These are phyloP conservation scores for Herpetomonas samuelpessoai DNA, from an alignment of 208 protist species.

Conservation along the genomic window DNA sequence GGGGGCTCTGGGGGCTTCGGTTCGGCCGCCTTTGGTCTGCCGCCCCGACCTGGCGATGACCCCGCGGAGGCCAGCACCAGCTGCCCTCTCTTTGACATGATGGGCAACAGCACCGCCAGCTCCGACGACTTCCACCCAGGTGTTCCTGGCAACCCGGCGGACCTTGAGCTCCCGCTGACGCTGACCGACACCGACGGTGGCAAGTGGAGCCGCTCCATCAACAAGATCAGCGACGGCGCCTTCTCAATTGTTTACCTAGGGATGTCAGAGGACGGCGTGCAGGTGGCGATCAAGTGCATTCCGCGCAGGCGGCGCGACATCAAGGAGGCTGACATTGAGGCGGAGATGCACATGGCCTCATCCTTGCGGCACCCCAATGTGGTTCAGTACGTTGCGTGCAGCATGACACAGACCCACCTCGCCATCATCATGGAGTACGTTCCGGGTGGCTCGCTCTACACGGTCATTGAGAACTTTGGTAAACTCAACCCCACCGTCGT, in stretches of 20 bases:
- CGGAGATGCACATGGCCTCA: slow-evolving; percentile 57
- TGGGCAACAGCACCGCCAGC: neutral
- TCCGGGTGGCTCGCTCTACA: slow-evolving; percentile 70
- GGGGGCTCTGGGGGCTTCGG: too few relatives aligned
- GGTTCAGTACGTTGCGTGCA: slow-evolving; percentile 73
- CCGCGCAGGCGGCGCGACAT: slow-evolving; percentile 53
- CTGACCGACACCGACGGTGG: slow-evolving; percentile 52
- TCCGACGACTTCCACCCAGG: slow-evolving; percentile 1
- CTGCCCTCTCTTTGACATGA: neutral
- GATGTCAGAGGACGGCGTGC: slow-evolving; percentile 62
- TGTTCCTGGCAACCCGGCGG: slow-evolving; percentile 14
- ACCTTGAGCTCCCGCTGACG: slow-evolving; percentile 40
- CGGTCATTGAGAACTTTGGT: slow-evolving; percentile 72
- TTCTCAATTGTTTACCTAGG: slow-evolving; percentile 74
- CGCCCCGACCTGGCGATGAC: too few relatives aligned
- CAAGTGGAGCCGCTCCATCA: slow-evolving; percentile 59
- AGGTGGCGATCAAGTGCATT: slow-evolving; percentile 85
- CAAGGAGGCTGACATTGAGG: slow-evolving; percentile 55
- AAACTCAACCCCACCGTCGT: slow-evolving; percentile 44
- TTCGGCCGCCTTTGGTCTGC: neutral
- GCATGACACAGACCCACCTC: slow-evolving; percentile 52
- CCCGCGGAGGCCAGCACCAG: neutral
- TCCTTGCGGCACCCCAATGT: slow-evolving; percentile 76
- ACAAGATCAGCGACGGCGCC: slow-evolving; percentile 59
- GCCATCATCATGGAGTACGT: slow-evolving; percentile 88